phyloP scores from a whole-genome alignment of 257 asterid genomes.

The Fraxinus quadrangulata region DNA sequence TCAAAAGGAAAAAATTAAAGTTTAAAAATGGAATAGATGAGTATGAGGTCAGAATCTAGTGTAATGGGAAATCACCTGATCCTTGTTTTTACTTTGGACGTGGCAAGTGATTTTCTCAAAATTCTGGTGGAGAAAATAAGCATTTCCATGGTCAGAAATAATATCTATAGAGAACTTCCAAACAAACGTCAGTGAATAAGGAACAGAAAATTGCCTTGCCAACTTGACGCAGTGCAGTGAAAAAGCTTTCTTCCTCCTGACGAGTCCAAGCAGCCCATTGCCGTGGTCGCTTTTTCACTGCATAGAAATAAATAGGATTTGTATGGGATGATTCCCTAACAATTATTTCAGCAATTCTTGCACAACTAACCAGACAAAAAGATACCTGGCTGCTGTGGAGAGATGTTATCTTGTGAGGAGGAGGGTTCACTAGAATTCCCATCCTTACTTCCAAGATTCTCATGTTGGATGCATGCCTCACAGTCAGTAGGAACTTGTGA shows the following conservation, averaged over 20 bases:
- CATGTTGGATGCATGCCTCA: constrained; percentile 46
- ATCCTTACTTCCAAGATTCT: constrained; percentile 48
- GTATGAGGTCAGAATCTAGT: constrained; percentile 14
- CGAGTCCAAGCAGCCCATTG: constrained; percentile 99
- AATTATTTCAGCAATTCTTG: constrained; percentile 16
- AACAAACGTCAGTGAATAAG: constrained; percentile 26
- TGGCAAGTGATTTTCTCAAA: constrained; percentile 91
- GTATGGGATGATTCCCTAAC: constrained; percentile 18
- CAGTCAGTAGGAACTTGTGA: constrained; percentile 53
- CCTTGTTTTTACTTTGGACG: constrained; percentile 96
- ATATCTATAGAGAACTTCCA: constrained; percentile 12
- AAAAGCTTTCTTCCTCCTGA: constrained; percentile 96
- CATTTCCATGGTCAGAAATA: constrained; percentile 23
- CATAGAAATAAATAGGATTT: constrained; percentile 24
- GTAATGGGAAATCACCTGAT: constrained; percentile 60
- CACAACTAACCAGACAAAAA: constrained; percentile 18
- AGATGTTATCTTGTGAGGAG: constrained; percentile 54
- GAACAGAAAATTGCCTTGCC: constrained; percentile 74
- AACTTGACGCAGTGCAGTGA: constrained; percentile 90
- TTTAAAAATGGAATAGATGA: constrained; percentile 6
- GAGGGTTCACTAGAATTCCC: constrained; percentile 47
- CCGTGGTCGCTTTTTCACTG: constrained; percentile 81
- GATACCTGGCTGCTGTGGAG: constrained; percentile 58
- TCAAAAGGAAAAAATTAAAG: constrained; percentile 22
- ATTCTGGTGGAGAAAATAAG: constrained; percentile 55